A percentile compares a stretch with the other conserved stretches of the same genome.
Conservation (phyloP, 352 stramenopile species). For the Phytophthora fragariae region DNA sequence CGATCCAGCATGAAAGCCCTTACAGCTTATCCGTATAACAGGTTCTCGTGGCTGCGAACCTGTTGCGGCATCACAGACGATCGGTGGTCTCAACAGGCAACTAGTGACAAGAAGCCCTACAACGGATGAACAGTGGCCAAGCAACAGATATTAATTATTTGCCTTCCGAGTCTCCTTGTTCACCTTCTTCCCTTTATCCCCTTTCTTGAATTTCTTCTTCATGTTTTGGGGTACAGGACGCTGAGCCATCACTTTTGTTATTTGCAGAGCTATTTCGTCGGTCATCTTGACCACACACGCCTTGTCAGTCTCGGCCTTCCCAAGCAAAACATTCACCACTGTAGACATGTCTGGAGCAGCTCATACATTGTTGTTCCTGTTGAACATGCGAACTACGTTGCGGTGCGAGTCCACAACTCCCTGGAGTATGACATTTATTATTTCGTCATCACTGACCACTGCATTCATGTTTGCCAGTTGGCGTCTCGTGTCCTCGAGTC, state of each 20-base stretch:
- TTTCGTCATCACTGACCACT: not conserved
- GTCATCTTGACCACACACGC: not conserved
- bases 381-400: conserved; percentile 8
- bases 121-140: no score
- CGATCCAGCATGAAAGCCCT: no score
- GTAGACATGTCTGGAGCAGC: conserved; percentile 5
- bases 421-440: conserved; percentile 10
- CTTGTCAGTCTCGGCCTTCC: conserved; percentile 15
- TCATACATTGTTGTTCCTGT: not conserved
- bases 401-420: conserved; percentile 8
- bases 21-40: no score
- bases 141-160: no score
- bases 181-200: conserved; percentile 4
- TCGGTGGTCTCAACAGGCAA: no score
- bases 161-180: not conserved
- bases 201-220: conserved; percentile 22
- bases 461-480: conserved; percentile 19
- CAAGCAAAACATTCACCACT: conserved; percentile 11
- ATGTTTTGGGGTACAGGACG: not conserved
- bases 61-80: no score
- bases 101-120: no score
- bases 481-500: conserved; percentile 8
- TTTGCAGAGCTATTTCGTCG: not conserved
- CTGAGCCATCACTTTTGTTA: conserved; percentile 7
- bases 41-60: no score